phyloP scores from a whole-genome alignment of 2,329 filamentous ascomycete species.

The Myriosclerotinia scirpicola region DNA sequence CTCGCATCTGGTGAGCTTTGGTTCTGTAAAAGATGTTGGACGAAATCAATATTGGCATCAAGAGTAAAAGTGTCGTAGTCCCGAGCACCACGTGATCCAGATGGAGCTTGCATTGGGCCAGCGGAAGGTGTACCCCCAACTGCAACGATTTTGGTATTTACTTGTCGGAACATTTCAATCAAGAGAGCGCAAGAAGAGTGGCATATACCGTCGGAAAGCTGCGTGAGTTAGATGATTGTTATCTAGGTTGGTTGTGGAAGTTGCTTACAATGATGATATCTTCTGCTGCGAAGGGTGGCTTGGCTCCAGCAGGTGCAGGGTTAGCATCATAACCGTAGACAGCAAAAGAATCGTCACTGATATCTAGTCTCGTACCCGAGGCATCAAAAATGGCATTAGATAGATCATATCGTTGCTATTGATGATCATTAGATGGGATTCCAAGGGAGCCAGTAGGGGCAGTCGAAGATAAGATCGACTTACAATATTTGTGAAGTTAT shows the following conservation, averaged over 20 bases:
- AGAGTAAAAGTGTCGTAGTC: conserved; percentile 35
- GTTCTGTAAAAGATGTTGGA: conserved; percentile 27
- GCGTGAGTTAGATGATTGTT: conserved; percentile 39
- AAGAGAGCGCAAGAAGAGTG: conserved; percentile 59
- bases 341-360: conserved; percentile 32
- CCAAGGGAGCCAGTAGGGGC: not conserved
- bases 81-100: conserved; percentile 52
- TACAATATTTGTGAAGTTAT: conserved; percentile 32
- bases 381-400: conserved; percentile 32
- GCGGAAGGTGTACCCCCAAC: conserved; percentile 51
- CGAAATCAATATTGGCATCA: conserved; percentile 34
- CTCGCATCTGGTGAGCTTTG: conserved; percentile 20
- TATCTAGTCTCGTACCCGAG: conserved; percentile 24
- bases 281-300: conserved; percentile 43
- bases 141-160: conserved; percentile 53
- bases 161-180: conserved; percentile 54
- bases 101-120: conserved; percentile 53
- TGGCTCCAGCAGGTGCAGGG: conserved; percentile 28
- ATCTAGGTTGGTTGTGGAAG: not conserved
- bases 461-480: not conserved
- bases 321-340: conserved; percentile 37
- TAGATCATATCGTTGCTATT: conserved; percentile 35
- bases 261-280: conserved; percentile 43
- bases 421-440: not conserved
- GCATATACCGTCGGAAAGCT: conserved; percentile 58